These are phyloP conservation scores for Neonectria ditissima DNA, from an alignment of 2,329 filamentous ascomycete genomes.

Conservation along the genomic window DNA sequence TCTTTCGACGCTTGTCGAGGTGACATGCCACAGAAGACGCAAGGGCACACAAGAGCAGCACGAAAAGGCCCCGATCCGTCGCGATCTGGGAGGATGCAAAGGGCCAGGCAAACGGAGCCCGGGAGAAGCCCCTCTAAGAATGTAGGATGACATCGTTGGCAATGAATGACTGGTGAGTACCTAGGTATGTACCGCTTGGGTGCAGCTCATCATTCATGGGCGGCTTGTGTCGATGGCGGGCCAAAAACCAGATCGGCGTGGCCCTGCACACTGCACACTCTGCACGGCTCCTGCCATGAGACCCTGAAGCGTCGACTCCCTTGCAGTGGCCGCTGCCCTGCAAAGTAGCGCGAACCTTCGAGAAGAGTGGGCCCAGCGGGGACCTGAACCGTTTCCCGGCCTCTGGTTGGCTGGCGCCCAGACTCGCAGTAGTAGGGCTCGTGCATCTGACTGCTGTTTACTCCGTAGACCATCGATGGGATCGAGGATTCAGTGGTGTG, in stretches of 20 bases:
- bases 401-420: slow-evolving; percentile 1
- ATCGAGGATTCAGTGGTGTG: slow-evolving; percentile 4
- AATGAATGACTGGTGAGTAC: too few relatives aligned
- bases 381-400: neutral
- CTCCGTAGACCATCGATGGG: neutral
- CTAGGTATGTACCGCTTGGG: too few relatives aligned
- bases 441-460: neutral
- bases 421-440: neutral
- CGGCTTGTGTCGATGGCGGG: slow-evolving; percentile 46
- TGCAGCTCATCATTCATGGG: too few relatives aligned
- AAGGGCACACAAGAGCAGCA: neutral
- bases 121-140: neutral
- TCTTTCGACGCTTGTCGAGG: neutral
- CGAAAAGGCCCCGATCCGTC: neutral
- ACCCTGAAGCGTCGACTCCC: neutral
- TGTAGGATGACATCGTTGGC: slow-evolving; percentile 3
- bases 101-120: neutral
- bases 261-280: neutral
- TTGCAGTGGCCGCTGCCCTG: neutral
- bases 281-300: neutral
- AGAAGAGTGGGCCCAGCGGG: too few relatives aligned
- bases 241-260: slow-evolving; percentile 51
- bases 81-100: neutral
- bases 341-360: neutral
- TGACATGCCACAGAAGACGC: neutral